Evolutionary conservation across 73 alveolate genomes (phyloP).

Genomic region (Paramecium sexaurelia): DNA sequence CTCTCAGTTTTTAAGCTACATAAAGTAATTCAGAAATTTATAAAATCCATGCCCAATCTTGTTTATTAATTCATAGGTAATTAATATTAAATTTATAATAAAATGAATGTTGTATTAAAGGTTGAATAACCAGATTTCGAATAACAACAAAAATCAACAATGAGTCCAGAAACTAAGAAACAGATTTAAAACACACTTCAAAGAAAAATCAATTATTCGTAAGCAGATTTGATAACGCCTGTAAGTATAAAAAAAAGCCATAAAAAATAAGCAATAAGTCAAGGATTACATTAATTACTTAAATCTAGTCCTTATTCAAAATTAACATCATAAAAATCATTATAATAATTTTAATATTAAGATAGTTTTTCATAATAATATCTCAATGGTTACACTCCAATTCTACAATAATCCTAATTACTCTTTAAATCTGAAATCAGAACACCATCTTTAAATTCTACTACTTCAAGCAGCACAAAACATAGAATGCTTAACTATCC

Average conservation of each 20-base stretch:
- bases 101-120: not conserved
- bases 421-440: not conserved
- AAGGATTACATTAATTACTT: not conserved
- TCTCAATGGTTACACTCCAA: not conserved
- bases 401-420: not conserved
- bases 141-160: not conserved
- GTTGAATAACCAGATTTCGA: not conserved
- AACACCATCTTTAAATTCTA: not conserved
- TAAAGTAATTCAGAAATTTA: constrained; percentile 16
- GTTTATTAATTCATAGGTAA: not conserved
- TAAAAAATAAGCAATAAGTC: not conserved
- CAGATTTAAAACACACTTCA: not conserved
- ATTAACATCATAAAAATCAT: not conserved
- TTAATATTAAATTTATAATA: not conserved
- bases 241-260: not conserved
- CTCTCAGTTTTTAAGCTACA: constrained; percentile 58
- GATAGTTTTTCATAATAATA: not conserved
- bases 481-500: not conserved
- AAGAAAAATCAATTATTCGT: not conserved
- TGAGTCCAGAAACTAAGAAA: not conserved
- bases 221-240: not conserved
- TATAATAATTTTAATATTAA: not conserved
- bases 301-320: not conserved
- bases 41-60: constrained; percentile 28
- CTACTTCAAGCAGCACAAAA: not conserved